Conservation (phyloP, 805 yeast species). For the Metschnikowia borealis region DNA sequence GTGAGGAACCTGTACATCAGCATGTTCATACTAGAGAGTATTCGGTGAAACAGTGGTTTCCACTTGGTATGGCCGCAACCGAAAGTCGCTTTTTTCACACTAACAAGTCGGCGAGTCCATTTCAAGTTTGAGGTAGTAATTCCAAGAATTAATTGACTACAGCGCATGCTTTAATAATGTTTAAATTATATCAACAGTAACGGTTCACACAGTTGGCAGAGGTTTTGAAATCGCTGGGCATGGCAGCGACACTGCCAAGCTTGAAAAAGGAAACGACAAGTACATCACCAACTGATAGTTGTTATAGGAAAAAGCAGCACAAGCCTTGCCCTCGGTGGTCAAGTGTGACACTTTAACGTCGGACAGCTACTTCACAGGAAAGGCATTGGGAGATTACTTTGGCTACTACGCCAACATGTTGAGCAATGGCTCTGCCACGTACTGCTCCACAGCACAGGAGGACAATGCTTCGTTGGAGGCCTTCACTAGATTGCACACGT, state of each 20-base stretch:
- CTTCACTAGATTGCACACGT: constrained; percentile 48
- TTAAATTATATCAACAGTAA: too few relatives aligned
- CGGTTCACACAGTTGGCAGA: too few relatives aligned
- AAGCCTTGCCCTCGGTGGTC: constrained; percentile 41
- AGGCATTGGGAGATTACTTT: constrained; percentile 47
- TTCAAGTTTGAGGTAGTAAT: too few relatives aligned
- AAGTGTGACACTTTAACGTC: constrained; percentile 60
- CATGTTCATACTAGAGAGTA: too few relatives aligned
- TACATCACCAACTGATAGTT: constrained; percentile 45
- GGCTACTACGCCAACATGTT: constrained; percentile 43
- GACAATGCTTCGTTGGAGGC: constrained; percentile 65
- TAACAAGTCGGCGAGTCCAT: too few relatives aligned
- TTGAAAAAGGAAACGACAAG: constrained; percentile 43
- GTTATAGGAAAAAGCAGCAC: constrained; percentile 51
- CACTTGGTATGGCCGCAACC: too few relatives aligned
- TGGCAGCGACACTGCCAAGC: constrained; percentile 32
- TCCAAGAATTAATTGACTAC: too few relatives aligned
- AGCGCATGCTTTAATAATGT: too few relatives aligned
- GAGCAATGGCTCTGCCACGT: constrained; percentile 56
- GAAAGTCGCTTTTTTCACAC: too few relatives aligned
- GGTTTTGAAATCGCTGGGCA: too few relatives aligned
- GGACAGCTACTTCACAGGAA: constrained; percentile 58
- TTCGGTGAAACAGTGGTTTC: too few relatives aligned
- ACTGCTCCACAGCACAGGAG: constrained; percentile 64
- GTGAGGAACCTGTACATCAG: too few relatives aligned